These are phyloP conservation scores for Theobroma grandiflorum DNA, from an alignment of 441 rosid genomes.

Conservation along the genomic window DNA sequence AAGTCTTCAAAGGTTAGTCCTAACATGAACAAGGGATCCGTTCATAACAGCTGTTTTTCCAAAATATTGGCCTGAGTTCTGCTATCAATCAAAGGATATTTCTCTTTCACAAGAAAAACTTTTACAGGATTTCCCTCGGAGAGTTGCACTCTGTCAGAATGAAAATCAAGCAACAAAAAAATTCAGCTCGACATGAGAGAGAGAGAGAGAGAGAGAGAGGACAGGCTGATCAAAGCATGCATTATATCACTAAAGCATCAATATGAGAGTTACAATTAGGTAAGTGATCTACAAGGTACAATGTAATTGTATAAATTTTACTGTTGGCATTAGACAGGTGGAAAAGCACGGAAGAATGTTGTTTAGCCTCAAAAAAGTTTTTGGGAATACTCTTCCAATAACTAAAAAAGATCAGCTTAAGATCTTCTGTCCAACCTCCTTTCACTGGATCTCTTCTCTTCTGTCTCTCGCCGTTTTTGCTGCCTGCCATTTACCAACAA, in stretches of 20 bases:
- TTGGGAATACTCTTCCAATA: background rate
- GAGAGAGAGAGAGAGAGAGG: background rate
- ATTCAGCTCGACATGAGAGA: background rate
- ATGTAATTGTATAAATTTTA: background rate
- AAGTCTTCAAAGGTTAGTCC: background rate
- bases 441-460: slow-evolving; percentile 78
- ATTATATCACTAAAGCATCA: slow-evolving; percentile 23
- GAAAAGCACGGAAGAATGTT: background rate
- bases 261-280: slow-evolving; percentile 8
- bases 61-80: background rate
- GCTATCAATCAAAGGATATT: slow-evolving; percentile 1
- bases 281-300: background rate
- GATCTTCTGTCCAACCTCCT: slow-evolving; percentile 80
- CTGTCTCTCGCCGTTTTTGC: slow-evolving; percentile 87
- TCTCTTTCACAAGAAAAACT: background rate
- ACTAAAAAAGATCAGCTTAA: slow-evolving; percentile 36
- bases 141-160: too few relatives aligned
- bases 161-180: background rate
- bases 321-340: background rate
- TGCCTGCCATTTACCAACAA: slow-evolving; percentile 55
- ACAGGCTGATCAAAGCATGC: background rate
- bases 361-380: slow-evolving; percentile 19
- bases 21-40: background rate
- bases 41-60: background rate
- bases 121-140: background rate